These are phyloP conservation scores for Fusarium sp. DNA, from an alignment of 2,329 filamentous ascomycete species.

Conservation along the genomic window DNA sequence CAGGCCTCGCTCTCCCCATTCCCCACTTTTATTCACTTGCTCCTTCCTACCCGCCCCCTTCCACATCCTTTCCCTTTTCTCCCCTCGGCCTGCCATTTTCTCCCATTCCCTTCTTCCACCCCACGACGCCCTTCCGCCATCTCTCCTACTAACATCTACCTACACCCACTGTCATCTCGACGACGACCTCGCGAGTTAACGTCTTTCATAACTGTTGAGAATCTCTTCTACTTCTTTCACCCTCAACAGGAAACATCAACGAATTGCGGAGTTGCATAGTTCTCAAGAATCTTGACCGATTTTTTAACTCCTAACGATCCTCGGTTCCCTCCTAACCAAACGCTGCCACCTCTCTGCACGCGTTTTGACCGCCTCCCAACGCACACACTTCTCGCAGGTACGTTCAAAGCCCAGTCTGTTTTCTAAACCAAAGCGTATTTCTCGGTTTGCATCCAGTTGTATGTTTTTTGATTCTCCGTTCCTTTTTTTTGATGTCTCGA, in stretches of 20 bases:
- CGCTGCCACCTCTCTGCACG: constrained; percentile 34
- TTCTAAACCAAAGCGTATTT: background rate
- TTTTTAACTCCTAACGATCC: constrained; percentile 11
- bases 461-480: background rate
- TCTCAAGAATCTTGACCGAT: constrained; percentile 9
- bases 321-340: constrained; percentile 19
- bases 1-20: constrained; percentile 39
- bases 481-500: constrained; percentile 6
- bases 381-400: constrained; percentile 39
- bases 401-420: constrained; percentile 8
- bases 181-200: constrained; percentile 31
- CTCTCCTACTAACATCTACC: constrained; percentile 34
- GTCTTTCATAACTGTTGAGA: constrained; percentile 29
- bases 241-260: constrained; percentile 2
- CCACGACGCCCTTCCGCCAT: constrained; percentile 38
- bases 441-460: background rate
- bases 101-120: constrained; percentile 35
- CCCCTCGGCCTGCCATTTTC: constrained; percentile 37
- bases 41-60: constrained; percentile 38
- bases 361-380: constrained; percentile 46
- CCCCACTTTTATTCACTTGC: constrained; percentile 40
- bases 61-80: constrained; percentile 30
- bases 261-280: constrained; percentile 7
- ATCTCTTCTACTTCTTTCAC: constrained; percentile 10
- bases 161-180: constrained; percentile 35